Evolutionary conservation across 257 asterid genomes (phyloP).

Genomic region (Penstemon barbatus): DNA sequence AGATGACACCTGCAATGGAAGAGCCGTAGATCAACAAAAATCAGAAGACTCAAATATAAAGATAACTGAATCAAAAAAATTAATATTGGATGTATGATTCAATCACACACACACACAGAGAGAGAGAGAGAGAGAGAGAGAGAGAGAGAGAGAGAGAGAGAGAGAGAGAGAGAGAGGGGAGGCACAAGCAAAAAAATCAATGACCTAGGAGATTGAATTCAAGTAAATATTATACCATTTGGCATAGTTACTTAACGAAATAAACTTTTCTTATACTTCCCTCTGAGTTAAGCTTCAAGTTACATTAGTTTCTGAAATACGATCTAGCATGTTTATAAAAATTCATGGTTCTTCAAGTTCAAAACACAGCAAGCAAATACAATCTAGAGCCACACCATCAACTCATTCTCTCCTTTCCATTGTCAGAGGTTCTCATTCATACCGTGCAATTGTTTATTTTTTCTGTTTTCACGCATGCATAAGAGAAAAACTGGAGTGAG

Average conservation of each 20-base stretch:
- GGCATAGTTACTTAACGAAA: not conserved
- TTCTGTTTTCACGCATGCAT: not conserved
- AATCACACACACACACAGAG: too few species aligned
- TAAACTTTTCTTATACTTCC: not conserved
- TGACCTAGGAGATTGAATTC: not conserved
- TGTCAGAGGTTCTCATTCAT: not conserved
- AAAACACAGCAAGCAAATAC: too few species aligned
- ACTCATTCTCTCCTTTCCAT: not conserved
- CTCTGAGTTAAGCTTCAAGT: not conserved
- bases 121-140: too few species aligned
- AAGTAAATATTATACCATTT: constrained; percentile 10
- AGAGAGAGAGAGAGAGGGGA: constrained; percentile 4
- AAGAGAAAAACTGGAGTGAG: not conserved
- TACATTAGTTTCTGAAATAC: not conserved
- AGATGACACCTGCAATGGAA: constrained; percentile 34
- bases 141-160: too few species aligned
- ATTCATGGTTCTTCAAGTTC: not conserved
- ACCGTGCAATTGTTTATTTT: not conserved
- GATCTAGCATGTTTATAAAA: not conserved
- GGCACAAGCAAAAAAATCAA: not conserved
- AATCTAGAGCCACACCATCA: constrained; percentile 1
- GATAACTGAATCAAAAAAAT: constrained; percentile 18
- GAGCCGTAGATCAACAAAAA: constrained; percentile 19
- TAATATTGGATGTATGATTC: constrained; percentile 11
- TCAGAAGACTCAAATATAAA: constrained; percentile 14